phyloP scores from a whole-genome alignment of 1,284 basidiomycete genomes.

The Microbotryum saponariae region DNA sequence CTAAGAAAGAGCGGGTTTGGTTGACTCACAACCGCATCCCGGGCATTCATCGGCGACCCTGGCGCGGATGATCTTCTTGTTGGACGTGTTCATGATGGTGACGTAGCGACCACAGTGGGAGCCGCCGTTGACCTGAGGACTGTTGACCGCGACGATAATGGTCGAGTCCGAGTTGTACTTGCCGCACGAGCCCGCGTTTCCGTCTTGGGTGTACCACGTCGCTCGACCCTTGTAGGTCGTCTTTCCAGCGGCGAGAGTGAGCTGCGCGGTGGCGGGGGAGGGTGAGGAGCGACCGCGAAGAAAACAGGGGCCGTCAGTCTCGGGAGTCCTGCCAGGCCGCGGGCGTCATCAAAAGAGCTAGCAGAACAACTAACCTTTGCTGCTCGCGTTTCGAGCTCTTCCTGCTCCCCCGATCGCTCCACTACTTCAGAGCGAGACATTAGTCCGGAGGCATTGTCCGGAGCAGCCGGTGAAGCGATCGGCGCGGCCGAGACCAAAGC shows the following conservation, averaged over 20 bases:
- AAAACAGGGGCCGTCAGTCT: background rate
- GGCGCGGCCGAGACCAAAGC: background rate
- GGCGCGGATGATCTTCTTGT: conserved; percentile 17
- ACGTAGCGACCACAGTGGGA: conserved; percentile 12
- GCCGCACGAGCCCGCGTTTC: conserved; percentile 21
- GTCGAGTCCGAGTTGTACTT: conserved; percentile 1
- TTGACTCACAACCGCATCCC: background rate
- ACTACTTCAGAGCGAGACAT: background rate
- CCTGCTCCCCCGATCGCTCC: background rate
- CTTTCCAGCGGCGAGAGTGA: conserved; percentile 6
- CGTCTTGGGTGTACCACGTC: conserved; percentile 13
- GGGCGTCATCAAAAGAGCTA: conserved; percentile 1
- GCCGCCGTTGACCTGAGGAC: conserved; percentile 1
- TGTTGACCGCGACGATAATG: conserved; percentile 21
- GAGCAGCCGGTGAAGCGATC: background rate
- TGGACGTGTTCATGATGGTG: conserved; percentile 7
- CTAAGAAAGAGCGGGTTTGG: background rate
- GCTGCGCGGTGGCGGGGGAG: background rate
- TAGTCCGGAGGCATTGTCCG: background rate
- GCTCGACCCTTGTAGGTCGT: background rate
- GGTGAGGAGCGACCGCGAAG: background rate
- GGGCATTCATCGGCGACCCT: conserved; percentile 15
- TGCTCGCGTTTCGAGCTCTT: conserved; percentile 1
- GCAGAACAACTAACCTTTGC: background rate
- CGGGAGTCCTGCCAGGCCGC: background rate